phyloP scores from a whole-genome alignment of 768 basidiomycete species.

The Lentinula sp. region DNA sequence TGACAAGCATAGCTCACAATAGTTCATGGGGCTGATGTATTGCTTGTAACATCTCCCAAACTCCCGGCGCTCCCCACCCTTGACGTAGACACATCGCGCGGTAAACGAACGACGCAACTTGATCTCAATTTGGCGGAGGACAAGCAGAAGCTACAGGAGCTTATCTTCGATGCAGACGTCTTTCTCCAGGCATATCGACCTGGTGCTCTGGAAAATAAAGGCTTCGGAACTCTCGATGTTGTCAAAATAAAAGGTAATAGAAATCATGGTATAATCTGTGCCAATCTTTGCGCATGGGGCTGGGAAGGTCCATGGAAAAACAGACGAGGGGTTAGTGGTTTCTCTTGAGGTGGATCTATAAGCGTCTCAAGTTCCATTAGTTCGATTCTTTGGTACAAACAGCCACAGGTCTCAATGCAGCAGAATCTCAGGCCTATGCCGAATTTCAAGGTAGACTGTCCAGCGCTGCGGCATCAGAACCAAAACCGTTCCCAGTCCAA shows the following conservation, averaged over 20 bases:
- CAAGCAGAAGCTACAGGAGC: conserved; percentile 21
- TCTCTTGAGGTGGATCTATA: background rate
- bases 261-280: conserved; percentile 45
- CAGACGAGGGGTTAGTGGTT: conserved; percentile 37
- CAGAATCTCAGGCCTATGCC: conserved; percentile 45
- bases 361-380: conserved; percentile 22
- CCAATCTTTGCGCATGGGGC: conserved; percentile 50
- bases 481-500: conserved; percentile 46
- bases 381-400: conserved; percentile 65
- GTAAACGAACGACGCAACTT: conserved; percentile 58
- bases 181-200: conserved; percentile 61
- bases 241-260: conserved; percentile 15
- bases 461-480: background rate
- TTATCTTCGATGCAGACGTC: conserved; percentile 42
- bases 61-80: conserved; percentile 45
- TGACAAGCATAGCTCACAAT: background rate
- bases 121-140: conserved; percentile 34
- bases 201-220: conserved; percentile 37
- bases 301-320: conserved; percentile 53
- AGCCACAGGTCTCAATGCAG: conserved; percentile 52
- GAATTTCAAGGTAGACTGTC: conserved; percentile 16
- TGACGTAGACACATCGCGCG: conserved; percentile 55
- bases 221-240: conserved; percentile 40
- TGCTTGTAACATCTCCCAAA: conserved; percentile 47
- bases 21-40: conserved; percentile 56